Evolutionary conservation across 1,284 basidiomycete genomes (phyloP), one percentile per base, ranked within the genome.

Genomic region (Malassezia slooffiae): DNA sequence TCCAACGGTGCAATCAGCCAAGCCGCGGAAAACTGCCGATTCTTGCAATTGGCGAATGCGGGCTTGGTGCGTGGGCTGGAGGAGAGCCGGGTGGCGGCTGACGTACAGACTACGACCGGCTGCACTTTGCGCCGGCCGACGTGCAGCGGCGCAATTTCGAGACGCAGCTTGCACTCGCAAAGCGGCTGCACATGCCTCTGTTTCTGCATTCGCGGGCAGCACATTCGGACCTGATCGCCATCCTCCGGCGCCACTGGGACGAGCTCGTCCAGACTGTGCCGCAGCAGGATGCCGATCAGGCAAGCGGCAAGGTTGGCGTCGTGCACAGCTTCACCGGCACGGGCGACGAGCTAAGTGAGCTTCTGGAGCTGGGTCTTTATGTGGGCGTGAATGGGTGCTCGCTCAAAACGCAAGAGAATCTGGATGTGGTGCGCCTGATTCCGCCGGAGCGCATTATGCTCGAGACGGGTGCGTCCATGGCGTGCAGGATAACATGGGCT

Each of bases 261-360:
- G 38, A 31, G 5, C 46, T 47, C 46, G 46, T 48, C n/a, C 43
- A 45, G 23, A 20, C 15, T 13, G 10, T 7, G 15, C n/a, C 12
- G 17, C 26, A 1, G 44, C 49, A n/a, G n/a, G n/a, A n/a, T n/a
- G n/a, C n/a, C n/a, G 1, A 23, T 48, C 5, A 29, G 17, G 8
- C 2, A 21, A 0, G 37, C n/a, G 10, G 17, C 10, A 6, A 37
- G 7, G 50, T 62, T 0, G 66, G 66, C 19, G 85, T 89, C 7
- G 85, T 87, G 7, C 88, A 90, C 70, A 84, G 81, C 55, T 88
- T 88, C 70, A 88, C 85, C 0, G 87, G 86, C 0, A 78, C 77
- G 0, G 54, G 65, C 1, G 75, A 76, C 19, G 85, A 90, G 67
- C 78, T 78, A 34, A 60, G 72, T 7, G 83, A 90, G 62, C 71